These are phyloP conservation scores for Phaseolus lunatus DNA, from an alignment of 306 rosid genomes.

Conservation along the genomic window DNA sequence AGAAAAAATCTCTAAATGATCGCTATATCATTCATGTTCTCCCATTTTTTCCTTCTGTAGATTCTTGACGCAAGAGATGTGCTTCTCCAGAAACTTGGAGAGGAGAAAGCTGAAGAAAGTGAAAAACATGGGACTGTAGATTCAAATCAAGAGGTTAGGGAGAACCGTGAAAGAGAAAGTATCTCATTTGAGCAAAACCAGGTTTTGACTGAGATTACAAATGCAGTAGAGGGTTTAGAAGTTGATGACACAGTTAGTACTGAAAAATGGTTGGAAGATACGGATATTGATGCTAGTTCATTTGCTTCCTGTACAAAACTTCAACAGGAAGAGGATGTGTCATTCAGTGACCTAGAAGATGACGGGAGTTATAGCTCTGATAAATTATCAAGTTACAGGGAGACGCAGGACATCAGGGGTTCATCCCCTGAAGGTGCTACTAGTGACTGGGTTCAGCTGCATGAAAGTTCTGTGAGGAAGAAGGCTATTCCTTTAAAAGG, in stretches of 20 bases:
- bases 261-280: conserved; percentile 60
- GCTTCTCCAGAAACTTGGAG: conserved; percentile 66
- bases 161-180: conserved; percentile 47
- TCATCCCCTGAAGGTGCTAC: conserved; percentile 71
- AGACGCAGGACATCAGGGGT: conserved; percentile 46
- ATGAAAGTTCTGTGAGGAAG: conserved; percentile 48
- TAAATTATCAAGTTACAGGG: conserved; percentile 52
- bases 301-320: conserved; percentile 50
- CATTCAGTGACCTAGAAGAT: conserved; percentile 89
- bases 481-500: conserved; percentile 51
- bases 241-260: conserved; percentile 53
- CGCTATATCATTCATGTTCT: conserved; percentile 22
- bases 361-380: conserved; percentile 61
- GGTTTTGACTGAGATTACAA: conserved; percentile 46
- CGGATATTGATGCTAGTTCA: conserved; percentile 52
- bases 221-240: conserved; percentile 52
- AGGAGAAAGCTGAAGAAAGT: conserved; percentile 52
- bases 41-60: conserved; percentile 50
- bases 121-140: conserved; percentile 38
- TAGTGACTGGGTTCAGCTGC: conserved; percentile 84
- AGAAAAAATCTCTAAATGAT: conserved; percentile 5
- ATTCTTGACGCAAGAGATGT: conserved; percentile 75
- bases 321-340: conserved; percentile 66
- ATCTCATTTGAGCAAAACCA: conserved; percentile 43
- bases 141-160: conserved; percentile 46